These are phyloP conservation scores for Ophiostoma sp. DNA, from an alignment of 2,329 filamentous ascomycete genomes.

Conservation along the genomic window DNA sequence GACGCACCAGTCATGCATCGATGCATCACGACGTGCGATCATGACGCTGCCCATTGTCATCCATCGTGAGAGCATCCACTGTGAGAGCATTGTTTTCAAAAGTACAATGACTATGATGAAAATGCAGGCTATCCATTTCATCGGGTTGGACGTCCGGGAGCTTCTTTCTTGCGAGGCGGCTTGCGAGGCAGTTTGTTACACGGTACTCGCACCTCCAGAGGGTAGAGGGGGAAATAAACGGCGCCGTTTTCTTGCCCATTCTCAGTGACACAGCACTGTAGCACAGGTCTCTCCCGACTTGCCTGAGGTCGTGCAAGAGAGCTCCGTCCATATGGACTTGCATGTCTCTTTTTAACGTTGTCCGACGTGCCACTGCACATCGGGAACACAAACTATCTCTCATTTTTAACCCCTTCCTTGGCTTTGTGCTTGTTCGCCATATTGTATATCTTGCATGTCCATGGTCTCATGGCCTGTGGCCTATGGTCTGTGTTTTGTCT, in stretches of 20 bases:
- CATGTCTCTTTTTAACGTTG: not conserved
- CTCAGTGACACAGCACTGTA: not conserved
- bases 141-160: not conserved
- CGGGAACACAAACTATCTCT: not conserved
- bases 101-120: no score
- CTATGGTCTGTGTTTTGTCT: not conserved
- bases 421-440: not conserved
- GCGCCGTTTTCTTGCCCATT: not conserved
- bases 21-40: not conserved
- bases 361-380: not conserved
- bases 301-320: not conserved
- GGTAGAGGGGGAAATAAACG: not conserved
- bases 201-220: not conserved
- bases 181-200: not conserved
- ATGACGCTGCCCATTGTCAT: not conserved
- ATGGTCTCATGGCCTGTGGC: not conserved
- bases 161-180: no score
- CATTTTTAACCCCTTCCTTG: not conserved
- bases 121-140: not conserved
- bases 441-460: not conserved
- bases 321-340: not conserved
- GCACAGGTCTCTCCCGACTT: not conserved
- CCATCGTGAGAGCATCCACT: not conserved
- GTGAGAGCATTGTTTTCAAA: not conserved
- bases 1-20: not conserved